Conservation (phyloP, 2,329 filamentous ascomycete genomes). For the Chrysoporthe cubensis region DNA sequence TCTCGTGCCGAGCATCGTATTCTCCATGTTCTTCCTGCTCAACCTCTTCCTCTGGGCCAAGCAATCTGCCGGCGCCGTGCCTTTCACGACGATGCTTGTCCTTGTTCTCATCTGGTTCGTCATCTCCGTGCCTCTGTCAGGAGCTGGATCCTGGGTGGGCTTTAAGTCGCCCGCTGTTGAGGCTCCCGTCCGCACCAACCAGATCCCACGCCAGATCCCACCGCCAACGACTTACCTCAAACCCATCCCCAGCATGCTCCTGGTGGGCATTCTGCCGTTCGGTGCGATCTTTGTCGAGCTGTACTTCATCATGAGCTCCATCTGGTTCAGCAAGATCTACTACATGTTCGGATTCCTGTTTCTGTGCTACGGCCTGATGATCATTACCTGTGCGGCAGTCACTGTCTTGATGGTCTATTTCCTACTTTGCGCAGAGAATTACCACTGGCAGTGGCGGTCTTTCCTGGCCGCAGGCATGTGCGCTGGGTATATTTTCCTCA, state of each 20-base stretch:
- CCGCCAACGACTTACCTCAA: slow-evolving; percentile 81
- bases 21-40: slow-evolving; percentile 86
- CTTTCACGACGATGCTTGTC: slow-evolving; percentile 95
- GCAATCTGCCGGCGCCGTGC: slow-evolving; percentile 88
- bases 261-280: slow-evolving; percentile 92
- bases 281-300: slow-evolving; percentile 97
- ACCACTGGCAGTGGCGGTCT: slow-evolving; percentile 97
- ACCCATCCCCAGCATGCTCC: slow-evolving; percentile 84
- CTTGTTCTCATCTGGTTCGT: slow-evolving; percentile 95
- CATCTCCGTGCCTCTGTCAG: slow-evolving; percentile 89
- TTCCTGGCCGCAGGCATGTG: slow-evolving; percentile 92
- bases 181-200: slow-evolving; percentile 89
- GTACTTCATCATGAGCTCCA: slow-evolving; percentile 98
- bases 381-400: slow-evolving; percentile 89
- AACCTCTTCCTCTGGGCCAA: slow-evolving; percentile 97
- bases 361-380: slow-evolving; percentile 96
- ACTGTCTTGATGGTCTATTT: slow-evolving; percentile 97
- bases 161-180: slow-evolving; percentile 77
- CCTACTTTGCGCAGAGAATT: slow-evolving; percentile 93
- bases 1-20: slow-evolving; percentile 84
- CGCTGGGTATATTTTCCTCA: slow-evolving; percentile 88
- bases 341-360: slow-evolving; percentile 99
- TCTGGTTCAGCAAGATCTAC: slow-evolving; percentile 99
- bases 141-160: slow-evolving; percentile 89
- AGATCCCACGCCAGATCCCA: slow-evolving; percentile 96